Conservation (phyloP, 1,139 yeast genomes). For the Trichomonascaceae sp. region DNA sequence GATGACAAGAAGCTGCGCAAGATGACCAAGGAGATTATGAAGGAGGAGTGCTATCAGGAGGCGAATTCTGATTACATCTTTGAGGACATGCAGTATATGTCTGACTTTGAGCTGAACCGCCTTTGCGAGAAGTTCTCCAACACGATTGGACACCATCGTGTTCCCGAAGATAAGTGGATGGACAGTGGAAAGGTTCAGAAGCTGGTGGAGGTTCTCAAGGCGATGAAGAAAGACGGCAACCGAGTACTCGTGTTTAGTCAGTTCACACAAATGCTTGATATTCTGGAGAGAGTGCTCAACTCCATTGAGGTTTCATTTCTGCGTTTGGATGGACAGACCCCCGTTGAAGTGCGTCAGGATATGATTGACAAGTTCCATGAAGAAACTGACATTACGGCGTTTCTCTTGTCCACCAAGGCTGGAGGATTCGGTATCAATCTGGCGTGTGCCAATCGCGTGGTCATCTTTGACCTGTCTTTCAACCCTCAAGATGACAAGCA, state of each 20-base stretch:
- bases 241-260: conserved; percentile 77
- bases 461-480: conserved; percentile 86
- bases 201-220: conserved; percentile 45
- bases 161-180: conserved; percentile 45
- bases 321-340: conserved; percentile 84
- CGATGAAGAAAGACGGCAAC: conserved; percentile 49
- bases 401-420: conserved; percentile 83
- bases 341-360: conserved; percentile 87
- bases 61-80: conserved; percentile 65
- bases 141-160: conserved; percentile 41
- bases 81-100: conserved; percentile 96
- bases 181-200: conserved; percentile 65
- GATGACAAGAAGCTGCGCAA: conserved; percentile 37
- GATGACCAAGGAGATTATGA: conserved; percentile 72
- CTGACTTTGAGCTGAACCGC: conserved; percentile 73
- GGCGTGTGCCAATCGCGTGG: conserved; percentile 88
- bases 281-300: conserved; percentile 64
- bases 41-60: conserved; percentile 61
- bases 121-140: conserved; percentile 63
- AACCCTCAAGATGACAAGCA: conserved; percentile 98
- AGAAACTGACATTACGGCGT: conserved; percentile 71
- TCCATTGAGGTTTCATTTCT: conserved; percentile 57
- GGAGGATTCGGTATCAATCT: conserved; percentile 97
- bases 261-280: conserved; percentile 84
- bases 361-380: conserved; percentile 81